Conservation (phyloP, 2,329 filamentous ascomycete species). For the Colletotrichum gigasporum region DNA sequence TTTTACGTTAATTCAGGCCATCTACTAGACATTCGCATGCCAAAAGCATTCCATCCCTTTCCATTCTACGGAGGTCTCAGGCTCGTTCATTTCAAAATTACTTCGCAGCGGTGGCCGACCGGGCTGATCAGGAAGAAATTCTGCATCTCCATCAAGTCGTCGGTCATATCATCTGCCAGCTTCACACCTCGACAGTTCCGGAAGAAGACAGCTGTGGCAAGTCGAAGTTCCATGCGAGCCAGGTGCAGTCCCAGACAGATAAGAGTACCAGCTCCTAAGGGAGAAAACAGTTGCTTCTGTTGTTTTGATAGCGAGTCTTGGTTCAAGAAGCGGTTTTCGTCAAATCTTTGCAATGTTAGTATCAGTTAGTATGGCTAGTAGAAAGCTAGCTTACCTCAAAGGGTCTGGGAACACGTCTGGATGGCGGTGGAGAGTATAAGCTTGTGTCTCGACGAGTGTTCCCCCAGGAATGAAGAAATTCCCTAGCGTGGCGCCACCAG, state of each 20-base stretch:
- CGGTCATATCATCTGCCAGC: conserved; percentile 43
- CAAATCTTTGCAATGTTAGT: not conserved
- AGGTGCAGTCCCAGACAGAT: conserved; percentile 66
- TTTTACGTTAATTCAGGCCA: too few relatives aligned
- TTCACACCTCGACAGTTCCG: conserved; percentile 50
- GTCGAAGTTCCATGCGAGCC: conserved; percentile 63
- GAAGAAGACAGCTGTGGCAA: conserved; percentile 62
- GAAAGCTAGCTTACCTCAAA: conserved; percentile 19
- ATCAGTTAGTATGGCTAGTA: fast-evolving
- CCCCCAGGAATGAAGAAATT: conserved; percentile 52
- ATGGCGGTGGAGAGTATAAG: conserved; percentile 58
- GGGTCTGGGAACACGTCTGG: conserved; percentile 51
- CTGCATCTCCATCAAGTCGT: conserved; percentile 45
- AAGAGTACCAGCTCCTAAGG: conserved; percentile 59
- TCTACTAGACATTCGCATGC: too few relatives aligned
- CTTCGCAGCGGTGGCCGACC: conserved; percentile 42
- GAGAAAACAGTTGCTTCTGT: conserved; percentile 59
- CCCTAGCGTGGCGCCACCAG: conserved; percentile 47
- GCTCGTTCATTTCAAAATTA: not conserved
- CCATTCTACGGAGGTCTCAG: too few relatives aligned
- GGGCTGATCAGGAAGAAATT: conserved; percentile 46
- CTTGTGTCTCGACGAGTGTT: conserved; percentile 50
- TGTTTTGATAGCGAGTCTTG: conserved; percentile 30
- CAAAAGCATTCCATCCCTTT: too few relatives aligned
- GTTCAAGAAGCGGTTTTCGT: conserved; percentile 6